These are phyloP conservation scores for Vitis cinerea DNA, from an alignment of 164 flowering plant genomes.

Conservation along the genomic window DNA sequence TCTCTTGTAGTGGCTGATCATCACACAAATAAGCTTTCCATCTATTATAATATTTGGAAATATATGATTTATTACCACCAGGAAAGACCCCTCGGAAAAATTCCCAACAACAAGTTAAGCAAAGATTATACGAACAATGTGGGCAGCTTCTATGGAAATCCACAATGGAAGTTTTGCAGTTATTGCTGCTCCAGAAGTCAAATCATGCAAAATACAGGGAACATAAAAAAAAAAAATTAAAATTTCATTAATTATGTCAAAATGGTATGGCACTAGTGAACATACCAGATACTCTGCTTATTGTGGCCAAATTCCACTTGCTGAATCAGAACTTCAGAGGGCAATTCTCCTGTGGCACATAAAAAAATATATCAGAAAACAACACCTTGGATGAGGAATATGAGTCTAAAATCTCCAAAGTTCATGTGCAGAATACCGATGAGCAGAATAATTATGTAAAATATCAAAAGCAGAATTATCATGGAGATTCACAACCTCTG, in stretches of 20 bases:
- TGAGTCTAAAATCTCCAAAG: neutral
- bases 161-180: slow-evolving; percentile 54
- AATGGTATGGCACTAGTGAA: slow-evolving; percentile 7
- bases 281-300: slow-evolving; percentile 54
- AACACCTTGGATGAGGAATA: neutral
- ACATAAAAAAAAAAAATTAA: neutral
- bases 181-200: slow-evolving; percentile 46
- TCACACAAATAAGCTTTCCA: slow-evolving; percentile 25
- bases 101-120: slow-evolving; percentile 67
- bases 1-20: slow-evolving; percentile 11
- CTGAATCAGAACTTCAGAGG: slow-evolving; percentile 35
- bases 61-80: slow-evolving; percentile 19
- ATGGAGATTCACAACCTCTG: slow-evolving; percentile 37
- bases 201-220: slow-evolving; percentile 9
- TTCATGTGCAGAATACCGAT: slow-evolving; percentile 1
- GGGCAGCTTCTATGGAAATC: slow-evolving; percentile 76
- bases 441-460: neutral
- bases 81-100: slow-evolving; percentile 28
- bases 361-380: slow-evolving; percentile 12
- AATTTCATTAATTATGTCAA: neutral
- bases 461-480: neutral
- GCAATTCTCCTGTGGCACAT: slow-evolving; percentile 36
- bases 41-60: slow-evolving; percentile 18
- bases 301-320: slow-evolving; percentile 32
- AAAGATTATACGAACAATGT: slow-evolving; percentile 66